Evolutionary conservation across 495 filamentous ascomycete species (phyloP), one percentile per base, ranked within the genome.

Genomic region (Bathelium albidoporum): DNA sequence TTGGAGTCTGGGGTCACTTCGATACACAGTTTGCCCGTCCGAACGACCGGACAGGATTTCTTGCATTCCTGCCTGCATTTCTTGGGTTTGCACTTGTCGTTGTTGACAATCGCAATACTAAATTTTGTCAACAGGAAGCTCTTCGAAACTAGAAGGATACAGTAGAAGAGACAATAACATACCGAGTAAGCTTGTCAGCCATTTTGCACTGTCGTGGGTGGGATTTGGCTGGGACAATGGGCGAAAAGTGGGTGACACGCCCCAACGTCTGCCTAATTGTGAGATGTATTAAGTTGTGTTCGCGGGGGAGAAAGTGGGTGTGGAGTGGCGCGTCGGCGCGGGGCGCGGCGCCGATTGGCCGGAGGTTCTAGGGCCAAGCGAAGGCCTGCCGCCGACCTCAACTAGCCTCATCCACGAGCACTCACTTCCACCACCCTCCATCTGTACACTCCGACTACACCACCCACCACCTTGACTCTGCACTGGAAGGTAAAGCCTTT

Each of bases 31-130:
- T 96, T 96, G 76, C 94, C 95, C 36, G 90, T 94, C 44, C 94
- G 87, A 62, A 98, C 94, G 52, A 98, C 91, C n/a, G 95, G 94
- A 74, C 94, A 98, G 7, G 91, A 90, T 76, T 96, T 96, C 78
- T 97, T 97, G 84, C 95, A 98, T 79, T 98, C 94, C 80, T 98
- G 94, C 68, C 91, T 83, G 77, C 90, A 95, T 65, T 65, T 65
- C 59, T 65, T 65, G n/a, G 64, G 64, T 36, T 65, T 65, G 61
- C 68, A 67, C 86, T 97, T 97, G 85, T 99, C 94, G 74, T 81
- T 86, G 75, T 88, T 96, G 78, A 99, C 89, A 76, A 98, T 97
- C 66, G 94, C 94, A 80, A 98, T 89, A 85, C 94, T 97, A 10
- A 62, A 64, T 52, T 32, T 22, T 18, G 52, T 39, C 32, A 45